Evolutionary conservation across 1,139 yeast genomes (phyloP).

Genomic region (Scheffersomyces segobiensis): DNA sequence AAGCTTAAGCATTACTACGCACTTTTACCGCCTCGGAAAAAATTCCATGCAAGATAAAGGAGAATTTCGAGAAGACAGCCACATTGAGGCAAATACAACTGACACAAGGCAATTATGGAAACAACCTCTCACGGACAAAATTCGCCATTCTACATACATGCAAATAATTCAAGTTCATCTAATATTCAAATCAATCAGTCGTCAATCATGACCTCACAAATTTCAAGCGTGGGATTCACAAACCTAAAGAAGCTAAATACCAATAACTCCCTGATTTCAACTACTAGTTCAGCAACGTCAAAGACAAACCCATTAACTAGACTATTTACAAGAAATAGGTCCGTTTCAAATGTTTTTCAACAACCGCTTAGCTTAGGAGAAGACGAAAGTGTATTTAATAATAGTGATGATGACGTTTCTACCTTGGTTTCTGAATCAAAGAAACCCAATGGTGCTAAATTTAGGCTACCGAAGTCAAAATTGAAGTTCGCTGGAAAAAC

Average conservation of each 20-base stretch:
- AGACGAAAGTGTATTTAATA: conserved; percentile 3
- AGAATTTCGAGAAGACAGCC: conserved; percentile 1
- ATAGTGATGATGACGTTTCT: conserved; percentile 12
- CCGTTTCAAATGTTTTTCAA: conserved; percentile 19
- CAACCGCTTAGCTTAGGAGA: conserved; percentile 8
- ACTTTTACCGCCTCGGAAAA: neutral
- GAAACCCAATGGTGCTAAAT: conserved; percentile 7
- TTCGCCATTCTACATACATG: conserved; percentile 19
- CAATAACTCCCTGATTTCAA: conserved; percentile 30
- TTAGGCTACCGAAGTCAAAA: conserved; percentile 17
- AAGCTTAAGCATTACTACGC: too few relatives aligned
- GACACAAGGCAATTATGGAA: conserved; percentile 2
- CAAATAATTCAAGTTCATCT: conserved; percentile 23
- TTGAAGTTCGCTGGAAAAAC: conserved; percentile 13
- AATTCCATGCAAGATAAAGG: neutral
- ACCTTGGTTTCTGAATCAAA: conserved; percentile 6
- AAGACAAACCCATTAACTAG: conserved; percentile 31
- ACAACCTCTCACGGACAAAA: conserved; percentile 1
- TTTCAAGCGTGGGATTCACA: conserved; percentile 44
- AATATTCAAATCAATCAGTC: conserved; percentile 11
- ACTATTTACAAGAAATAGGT: conserved; percentile 36
- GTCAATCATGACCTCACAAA: conserved; percentile 21
- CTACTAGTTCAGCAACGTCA: conserved; percentile 22
- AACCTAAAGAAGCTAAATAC: conserved; percentile 38
- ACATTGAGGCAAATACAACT: conserved; percentile 2